Evolutionary conservation across 2,329 filamentous ascomycete species (phyloP).

Genomic region (Ophiostoma himal-ulmi): DNA sequence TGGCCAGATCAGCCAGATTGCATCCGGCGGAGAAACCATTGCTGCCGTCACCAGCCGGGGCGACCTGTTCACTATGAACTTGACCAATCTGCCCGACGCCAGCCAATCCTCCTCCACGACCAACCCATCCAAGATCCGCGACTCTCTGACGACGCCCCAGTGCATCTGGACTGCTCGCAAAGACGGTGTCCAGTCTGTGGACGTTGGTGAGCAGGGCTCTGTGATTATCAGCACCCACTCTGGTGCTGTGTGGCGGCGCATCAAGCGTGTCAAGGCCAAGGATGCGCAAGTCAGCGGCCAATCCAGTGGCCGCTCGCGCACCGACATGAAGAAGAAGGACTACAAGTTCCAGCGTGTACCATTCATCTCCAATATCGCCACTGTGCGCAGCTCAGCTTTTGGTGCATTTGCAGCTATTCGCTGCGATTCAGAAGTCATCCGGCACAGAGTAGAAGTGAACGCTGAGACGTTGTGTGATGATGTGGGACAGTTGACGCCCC

Average conservation of each 20-base stretch:
- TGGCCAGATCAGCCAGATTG: slow-evolving; percentile 68
- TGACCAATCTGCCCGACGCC: slow-evolving; percentile 62
- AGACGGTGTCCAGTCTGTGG: slow-evolving; percentile 78
- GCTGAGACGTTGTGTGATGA: slow-evolving; percentile 69
- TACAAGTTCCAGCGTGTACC: slow-evolving; percentile 94
- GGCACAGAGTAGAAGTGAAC: slow-evolving; percentile 60
- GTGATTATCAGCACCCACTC: slow-evolving; percentile 91
- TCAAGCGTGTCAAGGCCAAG: slow-evolving; percentile 76
- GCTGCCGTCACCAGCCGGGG: slow-evolving; percentile 79
- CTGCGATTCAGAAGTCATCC: slow-evolving; percentile 73
- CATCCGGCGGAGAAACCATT: slow-evolving; percentile 84
- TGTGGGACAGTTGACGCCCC: slow-evolving; percentile 61
- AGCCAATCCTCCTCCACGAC: slow-evolving; percentile 68
- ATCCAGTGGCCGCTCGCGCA: slow-evolving; percentile 8
- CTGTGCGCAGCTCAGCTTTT: slow-evolving; percentile 80
- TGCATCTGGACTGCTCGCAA: slow-evolving; percentile 88
- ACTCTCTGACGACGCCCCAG: slow-evolving; percentile 69
- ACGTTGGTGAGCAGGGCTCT: slow-evolving; percentile 85
- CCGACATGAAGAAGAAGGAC: slow-evolving; percentile 66
- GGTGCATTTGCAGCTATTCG: slow-evolving; percentile 86
- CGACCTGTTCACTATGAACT: slow-evolving; percentile 78
- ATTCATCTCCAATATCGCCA: slow-evolving; percentile 75
- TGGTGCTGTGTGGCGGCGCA: slow-evolving; percentile 86
- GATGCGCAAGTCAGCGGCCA: slow-evolving; percentile 43
- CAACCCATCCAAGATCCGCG: slow-evolving; percentile 84